Conservation (phyloP, 768 basidiomycete species). For the Leucosporidium yakuticum region DNA sequence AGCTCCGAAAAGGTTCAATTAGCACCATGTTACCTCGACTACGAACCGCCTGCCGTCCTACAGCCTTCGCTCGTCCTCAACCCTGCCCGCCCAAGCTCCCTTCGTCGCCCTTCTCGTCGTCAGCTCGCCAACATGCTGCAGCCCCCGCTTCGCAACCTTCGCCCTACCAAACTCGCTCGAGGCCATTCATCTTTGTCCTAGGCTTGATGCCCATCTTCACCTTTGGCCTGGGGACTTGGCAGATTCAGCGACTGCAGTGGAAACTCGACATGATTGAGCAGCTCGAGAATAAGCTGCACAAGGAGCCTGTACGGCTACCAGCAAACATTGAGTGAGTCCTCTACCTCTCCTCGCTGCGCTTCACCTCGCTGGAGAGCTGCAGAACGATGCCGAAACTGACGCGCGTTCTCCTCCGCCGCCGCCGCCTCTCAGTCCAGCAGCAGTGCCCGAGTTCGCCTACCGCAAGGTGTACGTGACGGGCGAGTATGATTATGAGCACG, state of each 20-base stretch:
- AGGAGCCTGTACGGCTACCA: conserved; percentile 71
- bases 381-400: conserved; percentile 13
- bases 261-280: conserved; percentile 90
- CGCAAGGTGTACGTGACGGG: conserved; percentile 76
- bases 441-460: conserved; percentile 80
- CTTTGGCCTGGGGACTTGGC: conserved; percentile 87
- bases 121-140: too few relatives aligned
- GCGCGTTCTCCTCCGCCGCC: conserved; percentile 20
- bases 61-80: too few relatives aligned
- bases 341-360: conserved; percentile 24
- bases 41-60: too few relatives aligned
- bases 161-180: conserved; percentile 23
- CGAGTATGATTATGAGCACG: conserved; percentile 66
- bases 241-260: conserved; percentile 87
- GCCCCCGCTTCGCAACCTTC: not conserved
- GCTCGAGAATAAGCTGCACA: conserved; percentile 77
- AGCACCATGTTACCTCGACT: too few relatives aligned
- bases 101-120: too few relatives aligned
- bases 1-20: too few relatives aligned
- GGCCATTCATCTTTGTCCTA: conserved; percentile 31
- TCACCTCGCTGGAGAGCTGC: not conserved
- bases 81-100: too few relatives aligned
- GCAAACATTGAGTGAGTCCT: conserved; percentile 70
- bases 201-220: conserved; percentile 65
- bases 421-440: conserved; percentile 53